A percentile compares a stretch with the other conserved stretches of the same genome.
Conservation (phyloP, 768 basidiomycete genomes). For the Suillus clintonianus region DNA sequence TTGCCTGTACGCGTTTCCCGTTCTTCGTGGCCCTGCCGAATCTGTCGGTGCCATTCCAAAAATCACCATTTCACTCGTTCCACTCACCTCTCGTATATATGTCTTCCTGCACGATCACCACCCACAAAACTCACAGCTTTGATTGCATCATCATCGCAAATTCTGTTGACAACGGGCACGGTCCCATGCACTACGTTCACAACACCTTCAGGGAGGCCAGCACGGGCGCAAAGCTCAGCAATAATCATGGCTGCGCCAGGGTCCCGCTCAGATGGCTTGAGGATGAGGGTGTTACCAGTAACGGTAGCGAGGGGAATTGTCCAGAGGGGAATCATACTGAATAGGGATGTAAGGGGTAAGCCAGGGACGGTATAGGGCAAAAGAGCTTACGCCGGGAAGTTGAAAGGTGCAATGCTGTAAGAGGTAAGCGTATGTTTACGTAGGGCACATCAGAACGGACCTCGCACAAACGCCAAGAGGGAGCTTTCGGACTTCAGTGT, state of each 20-base stretch:
- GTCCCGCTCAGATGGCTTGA: conserved; percentile 96
- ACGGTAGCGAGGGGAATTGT: conserved; percentile 87
- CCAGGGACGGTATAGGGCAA: background rate
- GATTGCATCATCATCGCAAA: conserved; percentile 90
- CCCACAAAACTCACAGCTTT: conserved; percentile 97
- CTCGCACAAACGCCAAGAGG: conserved; percentile 88
- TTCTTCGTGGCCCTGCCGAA: conserved; percentile 69
- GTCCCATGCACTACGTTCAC: conserved; percentile 92
- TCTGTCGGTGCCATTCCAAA: conserved; percentile 6
- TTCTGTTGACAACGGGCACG: conserved; percentile 86
- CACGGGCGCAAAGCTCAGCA: conserved; percentile 88
- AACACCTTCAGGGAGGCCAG: conserved; percentile 85
- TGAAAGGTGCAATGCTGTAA: conserved; percentile 78
- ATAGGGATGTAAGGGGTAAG: conserved; percentile 7
- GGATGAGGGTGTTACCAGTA: conserved; percentile 90
- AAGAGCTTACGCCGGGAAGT: conserved; percentile 76
- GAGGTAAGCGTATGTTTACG: conserved; percentile 2
- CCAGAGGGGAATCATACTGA: conserved; percentile 96
- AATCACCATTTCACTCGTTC: conserved; percentile 4
- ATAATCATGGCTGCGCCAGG: conserved; percentile 98
- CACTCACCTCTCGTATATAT: conserved; percentile 83
- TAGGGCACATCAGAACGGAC: conserved; percentile 25
- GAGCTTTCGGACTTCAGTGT: conserved; percentile 81
- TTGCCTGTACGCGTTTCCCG: conserved; percentile 88
- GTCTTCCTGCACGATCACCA: conserved; percentile 87